Conservation (phyloP, 2,329 filamentous ascomycete genomes). For the Venturia effusa region DNA sequence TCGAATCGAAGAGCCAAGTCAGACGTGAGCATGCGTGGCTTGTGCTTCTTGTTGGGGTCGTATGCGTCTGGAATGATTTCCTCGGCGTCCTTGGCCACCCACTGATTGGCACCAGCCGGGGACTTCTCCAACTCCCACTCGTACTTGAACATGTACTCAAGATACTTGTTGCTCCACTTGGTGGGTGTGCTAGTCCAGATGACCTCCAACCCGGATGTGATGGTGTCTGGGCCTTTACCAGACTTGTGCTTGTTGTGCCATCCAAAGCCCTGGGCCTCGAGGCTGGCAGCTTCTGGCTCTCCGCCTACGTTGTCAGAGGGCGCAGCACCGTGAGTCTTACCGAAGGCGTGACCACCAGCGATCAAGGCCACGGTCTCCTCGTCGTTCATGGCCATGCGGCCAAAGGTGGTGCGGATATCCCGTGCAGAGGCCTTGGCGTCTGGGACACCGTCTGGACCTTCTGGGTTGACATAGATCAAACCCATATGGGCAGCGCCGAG, state of each 20-base stretch:
- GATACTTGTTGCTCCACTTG: slow-evolving; percentile 65
- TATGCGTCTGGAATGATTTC: slow-evolving; percentile 60
- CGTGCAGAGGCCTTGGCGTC: slow-evolving; percentile 57
- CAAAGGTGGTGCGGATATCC: slow-evolving; percentile 66
- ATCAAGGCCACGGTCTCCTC: slow-evolving; percentile 74
- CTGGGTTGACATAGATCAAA: slow-evolving; percentile 73
- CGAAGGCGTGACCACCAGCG: slow-evolving; percentile 67
- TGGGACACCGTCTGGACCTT: slow-evolving; percentile 62
- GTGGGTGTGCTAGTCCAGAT: slow-evolving; percentile 68
- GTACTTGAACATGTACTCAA: slow-evolving; percentile 67
- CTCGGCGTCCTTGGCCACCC: slow-evolving; percentile 59
- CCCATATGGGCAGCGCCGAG: slow-evolving; percentile 62
- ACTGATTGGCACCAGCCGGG: slow-evolving; percentile 67
- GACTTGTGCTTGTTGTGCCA: slow-evolving; percentile 55
- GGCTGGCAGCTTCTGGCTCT: slow-evolving; percentile 53
- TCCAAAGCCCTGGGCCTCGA: slow-evolving; percentile 61
- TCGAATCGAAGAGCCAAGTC: slow-evolving; percentile 65
- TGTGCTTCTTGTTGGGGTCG: slow-evolving; percentile 60
- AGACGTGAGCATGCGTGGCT: slow-evolving; percentile 65
- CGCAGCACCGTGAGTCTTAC: slow-evolving; percentile 70
- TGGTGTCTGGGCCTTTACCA: slow-evolving; percentile 61
- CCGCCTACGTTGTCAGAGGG: slow-evolving; percentile 51
- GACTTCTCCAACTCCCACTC: slow-evolving; percentile 70
- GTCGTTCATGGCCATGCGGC: slow-evolving; percentile 74
- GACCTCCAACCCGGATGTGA: slow-evolving; percentile 68